Evolutionary conservation across 1,284 basidiomycete genomes (phyloP).

Genomic region (Ceratobasidium sp.): DNA sequence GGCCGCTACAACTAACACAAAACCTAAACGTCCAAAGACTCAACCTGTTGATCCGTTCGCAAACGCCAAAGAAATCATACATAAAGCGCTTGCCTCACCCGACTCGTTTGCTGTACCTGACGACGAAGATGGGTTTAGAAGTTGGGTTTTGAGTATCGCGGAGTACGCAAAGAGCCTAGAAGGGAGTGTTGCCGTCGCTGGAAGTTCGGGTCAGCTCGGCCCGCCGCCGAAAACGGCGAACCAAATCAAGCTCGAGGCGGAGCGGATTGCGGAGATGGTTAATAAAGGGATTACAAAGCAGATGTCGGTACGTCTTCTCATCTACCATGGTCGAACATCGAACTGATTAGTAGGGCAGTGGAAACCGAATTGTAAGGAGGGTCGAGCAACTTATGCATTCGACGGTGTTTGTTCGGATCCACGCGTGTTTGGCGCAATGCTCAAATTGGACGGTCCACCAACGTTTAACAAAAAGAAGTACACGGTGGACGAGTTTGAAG

Average conservation of each 20-base stretch:
- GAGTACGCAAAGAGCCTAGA: conserved; percentile 34
- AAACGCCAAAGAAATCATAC: neutral
- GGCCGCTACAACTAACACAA: neutral
- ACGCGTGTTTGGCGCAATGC: conserved; percentile 64
- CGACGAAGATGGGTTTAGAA: neutral
- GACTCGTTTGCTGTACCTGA: conserved; percentile 6
- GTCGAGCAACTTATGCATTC: conserved; percentile 66
- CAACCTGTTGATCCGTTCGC: conserved; percentile 6
- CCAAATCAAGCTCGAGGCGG: neutral
- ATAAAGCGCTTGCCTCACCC: conserved; percentile 10
- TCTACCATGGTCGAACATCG: conserved; percentile 2
- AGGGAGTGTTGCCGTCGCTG: conserved; percentile 22
- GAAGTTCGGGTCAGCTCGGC: neutral
- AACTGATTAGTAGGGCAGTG: conserved; percentile 63
- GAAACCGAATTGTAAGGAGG: conserved; percentile 67
- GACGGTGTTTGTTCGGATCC: conserved; percentile 69
- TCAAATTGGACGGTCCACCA: conserved; percentile 64
- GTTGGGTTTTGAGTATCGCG: neutral
- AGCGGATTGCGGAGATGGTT: neutral
- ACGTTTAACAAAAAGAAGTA: conserved; percentile 70
- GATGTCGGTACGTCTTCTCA: conserved; percentile 29
- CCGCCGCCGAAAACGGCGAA: conserved; percentile 15
- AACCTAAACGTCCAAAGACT: conserved; percentile 11
- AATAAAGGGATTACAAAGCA: conserved; percentile 28
- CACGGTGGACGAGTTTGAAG: conserved; percentile 61